Percentiles rank a stretch among this genome's conserved stretches.
phyloP scores from a whole-genome alignment of 2,329 filamentous ascomycete species.

The Didymella pinodella region DNA sequence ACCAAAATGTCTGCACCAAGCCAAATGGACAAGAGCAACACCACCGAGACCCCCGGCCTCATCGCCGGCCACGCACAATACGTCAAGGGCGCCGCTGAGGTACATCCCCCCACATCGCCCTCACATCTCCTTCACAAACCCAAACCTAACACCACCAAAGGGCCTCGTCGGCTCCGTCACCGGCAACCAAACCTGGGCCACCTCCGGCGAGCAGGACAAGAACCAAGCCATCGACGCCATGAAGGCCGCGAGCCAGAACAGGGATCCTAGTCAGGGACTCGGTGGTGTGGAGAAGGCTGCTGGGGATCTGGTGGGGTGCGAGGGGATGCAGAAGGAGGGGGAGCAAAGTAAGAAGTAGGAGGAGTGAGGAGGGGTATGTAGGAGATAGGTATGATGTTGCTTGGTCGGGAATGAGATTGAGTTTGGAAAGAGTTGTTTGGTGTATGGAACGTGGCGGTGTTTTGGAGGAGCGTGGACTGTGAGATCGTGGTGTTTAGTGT shows the following conservation, averaged over 20 bases:
- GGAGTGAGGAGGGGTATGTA: not conserved
- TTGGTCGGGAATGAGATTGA: not conserved
- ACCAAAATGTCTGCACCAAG: conserved; percentile 33
- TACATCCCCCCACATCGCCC: not conserved
- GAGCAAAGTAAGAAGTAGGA: conserved; percentile 41
- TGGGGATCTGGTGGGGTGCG: conserved; percentile 70
- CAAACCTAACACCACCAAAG: conserved; percentile 47
- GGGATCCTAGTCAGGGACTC: conserved; percentile 64
- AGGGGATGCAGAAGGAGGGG: conserved; percentile 68
- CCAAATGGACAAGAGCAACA: conserved; percentile 19
- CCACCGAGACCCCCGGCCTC: conserved; percentile 63
- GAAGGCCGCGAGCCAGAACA: conserved; percentile 66
- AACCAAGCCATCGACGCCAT: conserved; percentile 67
- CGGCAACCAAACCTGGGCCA: conserved; percentile 69
- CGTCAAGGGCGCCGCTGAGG: conserved; percentile 72
- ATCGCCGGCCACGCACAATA: conserved; percentile 71
- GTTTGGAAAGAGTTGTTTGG: no score
- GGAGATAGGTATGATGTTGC: not conserved
- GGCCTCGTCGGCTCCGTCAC: conserved; percentile 67
- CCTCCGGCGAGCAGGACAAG: conserved; percentile 71
- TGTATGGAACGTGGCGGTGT: no score
- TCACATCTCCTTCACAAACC: no score
- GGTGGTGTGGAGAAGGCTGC: conserved; percentile 71
- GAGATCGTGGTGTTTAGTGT: no score
- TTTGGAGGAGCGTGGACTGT: no score